Evolutionary conservation across 2,329 filamentous ascomycete genomes (phyloP).

Genomic region (Penicillium sp.): DNA sequence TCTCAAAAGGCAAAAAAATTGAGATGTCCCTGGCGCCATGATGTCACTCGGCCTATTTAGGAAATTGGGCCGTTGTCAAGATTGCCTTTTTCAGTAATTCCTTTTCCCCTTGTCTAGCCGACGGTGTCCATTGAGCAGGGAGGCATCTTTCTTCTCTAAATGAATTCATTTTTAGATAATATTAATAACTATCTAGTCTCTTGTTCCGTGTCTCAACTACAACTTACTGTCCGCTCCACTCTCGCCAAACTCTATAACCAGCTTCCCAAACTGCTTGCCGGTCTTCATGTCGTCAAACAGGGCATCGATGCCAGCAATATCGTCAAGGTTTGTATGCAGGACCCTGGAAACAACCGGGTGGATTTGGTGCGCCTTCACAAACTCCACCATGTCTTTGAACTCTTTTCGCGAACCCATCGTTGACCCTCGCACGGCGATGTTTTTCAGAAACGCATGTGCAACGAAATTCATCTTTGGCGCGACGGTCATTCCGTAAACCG

Average conservation of each 20-base stretch:
- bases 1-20: too few species aligned
- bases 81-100: not conserved
- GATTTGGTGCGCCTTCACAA: constrained; percentile 70
- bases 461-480: constrained; percentile 79
- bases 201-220: too few species aligned
- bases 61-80: not conserved
- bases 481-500: constrained; percentile 87
- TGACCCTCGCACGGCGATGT: constrained; percentile 78
- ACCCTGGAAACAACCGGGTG: constrained; percentile 72
- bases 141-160: too few species aligned
- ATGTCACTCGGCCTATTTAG: not conserved
- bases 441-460: constrained; percentile 80
- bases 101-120: not conserved
- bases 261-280: constrained; percentile 84
- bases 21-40: not conserved
- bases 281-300: constrained; percentile 86
- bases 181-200: too few species aligned
- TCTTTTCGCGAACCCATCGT: constrained; percentile 91
- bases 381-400: constrained; percentile 85
- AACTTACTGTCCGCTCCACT: constrained; percentile 33
- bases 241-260: constrained; percentile 69
- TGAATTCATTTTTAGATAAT: too few species aligned
- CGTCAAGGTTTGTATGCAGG: constrained; percentile 64
- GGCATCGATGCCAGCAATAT: constrained; percentile 72
- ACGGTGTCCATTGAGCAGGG: too few species aligned